phyloP scores from a whole-genome alignment of 2,329 filamentous ascomycete species.

The Exophiala viscosa region DNA sequence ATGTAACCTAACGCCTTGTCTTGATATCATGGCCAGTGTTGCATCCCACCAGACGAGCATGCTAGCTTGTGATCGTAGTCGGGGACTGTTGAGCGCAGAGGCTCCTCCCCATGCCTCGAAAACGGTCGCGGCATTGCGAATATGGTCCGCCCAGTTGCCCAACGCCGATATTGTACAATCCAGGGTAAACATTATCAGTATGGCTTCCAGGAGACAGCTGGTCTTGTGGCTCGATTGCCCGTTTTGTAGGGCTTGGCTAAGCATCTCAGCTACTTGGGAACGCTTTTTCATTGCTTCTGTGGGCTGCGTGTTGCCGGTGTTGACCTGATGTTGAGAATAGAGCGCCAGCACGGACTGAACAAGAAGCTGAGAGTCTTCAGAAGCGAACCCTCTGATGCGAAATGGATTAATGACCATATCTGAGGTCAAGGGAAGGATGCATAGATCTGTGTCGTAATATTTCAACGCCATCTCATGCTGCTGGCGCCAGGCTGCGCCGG shows the following conservation, averaged over 20 bases:
- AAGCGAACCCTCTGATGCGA: not conserved
- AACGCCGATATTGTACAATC: constrained; percentile 3
- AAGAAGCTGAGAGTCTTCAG: not conserved
- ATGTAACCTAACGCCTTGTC: not conserved
- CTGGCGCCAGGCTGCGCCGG: not conserved
- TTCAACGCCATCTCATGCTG: not conserved
- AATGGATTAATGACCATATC: not conserved
- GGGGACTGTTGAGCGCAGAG: not conserved
- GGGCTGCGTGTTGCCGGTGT: not conserved
- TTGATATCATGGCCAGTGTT: not conserved
- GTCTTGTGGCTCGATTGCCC: not conserved
- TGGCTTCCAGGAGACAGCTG: not conserved
- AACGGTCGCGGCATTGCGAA: not conserved
- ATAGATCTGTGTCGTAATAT: constrained; percentile 1
- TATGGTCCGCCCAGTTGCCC: not conserved
- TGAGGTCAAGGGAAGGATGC: not conserved
- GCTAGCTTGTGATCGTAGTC: not conserved
- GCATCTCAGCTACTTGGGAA: not conserved
- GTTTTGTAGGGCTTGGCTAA: not conserved
- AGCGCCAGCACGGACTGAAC: not conserved
- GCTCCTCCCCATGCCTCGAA: not conserved
- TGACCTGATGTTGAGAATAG: not conserved
- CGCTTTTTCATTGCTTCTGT: not conserved
- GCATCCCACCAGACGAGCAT: constrained; percentile 4
- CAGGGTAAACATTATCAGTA: not conserved